Percentiles rank a stretch among this genome's conserved stretches.
These are phyloP conservation scores for Arxiozyma bovina DNA, from an alignment of 1,139 yeast species.

Conservation along the genomic window DNA sequence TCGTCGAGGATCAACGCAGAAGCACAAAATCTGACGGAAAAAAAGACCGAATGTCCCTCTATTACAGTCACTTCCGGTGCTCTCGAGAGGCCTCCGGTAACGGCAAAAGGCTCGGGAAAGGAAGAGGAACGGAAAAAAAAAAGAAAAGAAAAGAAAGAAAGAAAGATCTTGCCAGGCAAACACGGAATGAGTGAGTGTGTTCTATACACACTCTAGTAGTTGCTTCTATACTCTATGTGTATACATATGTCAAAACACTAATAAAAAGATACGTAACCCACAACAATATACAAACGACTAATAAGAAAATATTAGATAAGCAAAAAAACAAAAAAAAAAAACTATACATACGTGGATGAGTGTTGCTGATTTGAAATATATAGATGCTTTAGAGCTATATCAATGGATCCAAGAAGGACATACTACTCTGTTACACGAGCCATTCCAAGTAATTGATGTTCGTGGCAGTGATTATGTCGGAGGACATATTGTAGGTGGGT, in stretches of 20 bases:
- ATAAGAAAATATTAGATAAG: too few species aligned
- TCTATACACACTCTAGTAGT: too few species aligned
- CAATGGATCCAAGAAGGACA: conserved; percentile 25
- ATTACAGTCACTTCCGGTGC: neutral
- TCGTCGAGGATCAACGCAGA: too few species aligned
- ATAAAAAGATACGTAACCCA: too few species aligned
- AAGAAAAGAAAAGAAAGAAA: too few species aligned
- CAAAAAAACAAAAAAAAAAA: too few species aligned
- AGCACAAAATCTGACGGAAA: too few species aligned
- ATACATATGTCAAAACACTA: neutral
- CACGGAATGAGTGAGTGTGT: too few species aligned
- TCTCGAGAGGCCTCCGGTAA: neutral
- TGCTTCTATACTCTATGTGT: neutral
- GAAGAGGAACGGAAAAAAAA: neutral
- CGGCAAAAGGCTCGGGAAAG: neutral
- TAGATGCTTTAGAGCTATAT: conserved; percentile 22
- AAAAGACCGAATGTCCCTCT: neutral
- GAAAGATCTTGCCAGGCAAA: too few species aligned
- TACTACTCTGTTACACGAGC: conserved; percentile 12
- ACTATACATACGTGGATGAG: neutral
- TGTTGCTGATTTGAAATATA: conserved; percentile 12
- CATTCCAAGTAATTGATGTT: conserved; percentile 73
- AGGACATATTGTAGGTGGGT: conserved; percentile 32
- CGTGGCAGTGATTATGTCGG: conserved; percentile 73
- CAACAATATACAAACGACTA: too few species aligned